phyloP scores from a whole-genome alignment of 202 grass and related monocot genomes.

The Schoenoplectus triqueter region DNA sequence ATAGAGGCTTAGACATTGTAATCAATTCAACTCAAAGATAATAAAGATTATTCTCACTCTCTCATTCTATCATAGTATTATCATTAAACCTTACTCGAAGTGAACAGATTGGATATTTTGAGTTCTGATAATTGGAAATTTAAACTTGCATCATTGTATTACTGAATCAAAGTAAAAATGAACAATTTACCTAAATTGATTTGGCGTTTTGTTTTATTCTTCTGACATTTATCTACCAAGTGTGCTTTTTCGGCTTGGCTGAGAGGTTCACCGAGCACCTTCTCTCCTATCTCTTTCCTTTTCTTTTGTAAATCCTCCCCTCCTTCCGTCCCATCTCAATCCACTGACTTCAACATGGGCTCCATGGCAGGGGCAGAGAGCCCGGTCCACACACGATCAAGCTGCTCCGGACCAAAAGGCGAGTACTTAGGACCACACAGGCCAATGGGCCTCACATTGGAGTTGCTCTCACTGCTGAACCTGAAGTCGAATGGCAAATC shows the following conservation, averaged over 20 bases:
- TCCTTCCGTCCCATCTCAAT: constrained; percentile 47
- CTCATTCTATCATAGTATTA: no score
- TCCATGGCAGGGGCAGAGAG: constrained; percentile 80
- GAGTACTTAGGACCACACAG: constrained; percentile 94
- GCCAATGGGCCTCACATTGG: constrained; percentile 66
- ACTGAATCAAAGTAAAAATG: constrained; percentile 1
- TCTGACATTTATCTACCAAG: constrained; percentile 69
- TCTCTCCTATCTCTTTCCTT: constrained; percentile 48
- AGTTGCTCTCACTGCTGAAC: constrained; percentile 83
- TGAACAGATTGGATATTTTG: background rate
- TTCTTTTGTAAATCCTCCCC: constrained; percentile 56
- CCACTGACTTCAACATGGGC: constrained; percentile 60
- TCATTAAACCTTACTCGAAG: background rate
- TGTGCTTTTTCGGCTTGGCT: constrained; percentile 53
- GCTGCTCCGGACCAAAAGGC: constrained; percentile 68
- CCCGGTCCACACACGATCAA: constrained; percentile 84
- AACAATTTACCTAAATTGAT: constrained; percentile 75
- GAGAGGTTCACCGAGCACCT: constrained; percentile 77
- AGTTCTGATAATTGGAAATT: background rate
- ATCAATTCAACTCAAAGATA: no score
- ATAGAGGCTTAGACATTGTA: no score
- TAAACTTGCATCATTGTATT: constrained; percentile 8
- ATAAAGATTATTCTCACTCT: no score
- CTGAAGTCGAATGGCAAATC: constrained; percentile 91
- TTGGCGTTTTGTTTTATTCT: constrained; percentile 74